A percentile compares a stretch with the other conserved stretches of the same genome.
Conservation (phyloP, 2,329 filamentous ascomycete species). For the Cladophialophora chaetospira region DNA sequence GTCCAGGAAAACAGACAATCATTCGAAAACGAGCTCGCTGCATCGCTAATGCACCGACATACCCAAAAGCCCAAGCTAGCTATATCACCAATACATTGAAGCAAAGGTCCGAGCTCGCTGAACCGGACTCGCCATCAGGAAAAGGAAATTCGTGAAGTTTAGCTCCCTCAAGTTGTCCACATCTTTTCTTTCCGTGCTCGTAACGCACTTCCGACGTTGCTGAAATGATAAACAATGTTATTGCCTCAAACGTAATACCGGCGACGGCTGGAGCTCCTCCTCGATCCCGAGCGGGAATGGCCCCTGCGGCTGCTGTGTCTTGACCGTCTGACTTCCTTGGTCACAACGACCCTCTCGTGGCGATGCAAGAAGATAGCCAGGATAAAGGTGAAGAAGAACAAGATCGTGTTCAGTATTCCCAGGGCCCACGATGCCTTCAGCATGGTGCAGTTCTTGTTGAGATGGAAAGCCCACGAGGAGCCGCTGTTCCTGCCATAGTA, state of each 20-base stretch:
- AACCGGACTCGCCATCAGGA: not conserved
- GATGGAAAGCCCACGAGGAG: conserved; percentile 52
- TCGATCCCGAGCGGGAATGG: conserved; percentile 33
- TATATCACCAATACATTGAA: not conserved
- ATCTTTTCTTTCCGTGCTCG: not conserved
- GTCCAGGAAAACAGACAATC: not conserved
- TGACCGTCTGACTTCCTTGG: conserved; percentile 42
- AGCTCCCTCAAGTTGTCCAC: not conserved
- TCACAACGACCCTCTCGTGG: conserved; percentile 37
- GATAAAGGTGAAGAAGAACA: conserved; percentile 76
- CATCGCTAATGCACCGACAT: conserved; percentile 14
- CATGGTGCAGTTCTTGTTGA: conserved; percentile 83
- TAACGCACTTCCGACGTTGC: not conserved
- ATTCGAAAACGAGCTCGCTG: conserved; percentile 3
- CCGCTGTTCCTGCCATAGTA: conserved; percentile 51
- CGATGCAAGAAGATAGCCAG: conserved; percentile 59
- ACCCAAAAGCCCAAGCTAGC: not conserved
- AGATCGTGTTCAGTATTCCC: conserved; percentile 81
- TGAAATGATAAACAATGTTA: not conserved
- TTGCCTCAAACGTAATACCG: conserved; percentile 29
- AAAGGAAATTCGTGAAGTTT: conserved; percentile 26
- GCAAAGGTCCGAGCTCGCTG: too few relatives aligned
- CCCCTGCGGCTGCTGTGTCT: conserved; percentile 37
- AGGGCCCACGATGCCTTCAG: conserved; percentile 88
- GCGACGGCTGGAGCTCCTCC: conserved; percentile 32